Percentiles rank a stretch among this genome's conserved stretches.
phyloP scores from a whole-genome alignment of 495 filamentous ascomycete species.

The Podospora bellae-mahoneyi region DNA sequence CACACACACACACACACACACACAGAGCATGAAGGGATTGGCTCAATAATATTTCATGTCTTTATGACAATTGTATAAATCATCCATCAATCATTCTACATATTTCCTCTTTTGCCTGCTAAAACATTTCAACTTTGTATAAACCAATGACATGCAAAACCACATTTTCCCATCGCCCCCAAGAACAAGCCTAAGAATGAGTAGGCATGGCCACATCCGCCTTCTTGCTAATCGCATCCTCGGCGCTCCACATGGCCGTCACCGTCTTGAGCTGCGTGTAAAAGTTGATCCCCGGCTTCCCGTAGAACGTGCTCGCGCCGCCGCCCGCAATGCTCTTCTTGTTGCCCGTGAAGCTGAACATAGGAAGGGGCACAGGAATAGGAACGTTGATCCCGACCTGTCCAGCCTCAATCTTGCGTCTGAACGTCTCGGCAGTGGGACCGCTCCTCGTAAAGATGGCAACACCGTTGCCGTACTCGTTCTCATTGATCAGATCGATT shows the following conservation, averaged over 20 bases:
- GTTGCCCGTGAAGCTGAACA: constrained; percentile 98
- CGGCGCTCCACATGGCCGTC: constrained; percentile 82
- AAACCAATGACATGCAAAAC: too few species aligned
- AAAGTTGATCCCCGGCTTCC: constrained; percentile 84
- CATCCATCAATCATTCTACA: neutral
- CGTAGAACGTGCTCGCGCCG: constrained; percentile 93
- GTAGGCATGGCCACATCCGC: constrained; percentile 94
- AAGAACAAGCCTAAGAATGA: constrained; percentile 41
- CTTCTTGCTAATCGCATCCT: constrained; percentile 77
- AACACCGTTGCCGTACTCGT: constrained; percentile 65
- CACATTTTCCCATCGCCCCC: too few species aligned
- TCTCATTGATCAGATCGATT: constrained; percentile 60
- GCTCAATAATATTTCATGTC: neutral
- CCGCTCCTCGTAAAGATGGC: constrained; percentile 63
- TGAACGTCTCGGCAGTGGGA: constrained; percentile 58
- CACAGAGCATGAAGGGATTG: too few species aligned
- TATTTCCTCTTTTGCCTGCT: neutral
- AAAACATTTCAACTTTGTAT: too few species aligned
- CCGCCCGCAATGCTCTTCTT: constrained; percentile 95
- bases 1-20: too few species aligned
- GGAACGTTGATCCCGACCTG: constrained; percentile 82
- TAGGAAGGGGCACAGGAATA: constrained; percentile 82
- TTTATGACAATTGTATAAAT: neutral
- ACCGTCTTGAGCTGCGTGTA: constrained; percentile 98
- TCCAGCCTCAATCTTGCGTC: constrained; percentile 66